phyloP scores from a whole-genome alignment of 805 yeast species.

The Yamadazyma sp. region DNA sequence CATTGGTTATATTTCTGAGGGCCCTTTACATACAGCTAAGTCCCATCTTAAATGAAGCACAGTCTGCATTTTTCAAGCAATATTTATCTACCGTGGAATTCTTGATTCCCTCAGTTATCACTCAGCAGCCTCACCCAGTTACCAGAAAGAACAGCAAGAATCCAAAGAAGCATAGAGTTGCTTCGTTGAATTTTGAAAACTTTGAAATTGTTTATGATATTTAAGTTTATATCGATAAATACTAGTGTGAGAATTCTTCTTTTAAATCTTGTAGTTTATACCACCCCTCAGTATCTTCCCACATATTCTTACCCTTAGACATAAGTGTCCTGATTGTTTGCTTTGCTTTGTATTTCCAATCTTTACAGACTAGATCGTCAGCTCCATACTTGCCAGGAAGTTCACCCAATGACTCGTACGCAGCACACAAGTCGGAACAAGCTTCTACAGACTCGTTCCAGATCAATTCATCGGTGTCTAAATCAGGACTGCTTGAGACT shows the following conservation, averaged over 20 bases:
- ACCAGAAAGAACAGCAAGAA: background rate
- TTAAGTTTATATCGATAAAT: background rate
- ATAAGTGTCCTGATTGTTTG: conserved; percentile 69
- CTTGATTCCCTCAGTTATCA: conserved; percentile 3
- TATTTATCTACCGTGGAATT: background rate
- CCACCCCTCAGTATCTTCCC: conserved; percentile 86
- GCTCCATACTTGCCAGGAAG: conserved; percentile 75
- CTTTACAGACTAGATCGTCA: conserved; percentile 83
- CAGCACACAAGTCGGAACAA: conserved; percentile 76
- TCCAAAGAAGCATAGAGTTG: conserved; percentile 16
- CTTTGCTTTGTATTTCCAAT: conserved; percentile 86
- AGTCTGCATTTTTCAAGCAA: background rate
- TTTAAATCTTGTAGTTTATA: conserved; percentile 56
- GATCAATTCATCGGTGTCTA: conserved; percentile 55
- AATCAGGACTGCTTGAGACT: conserved; percentile 58
- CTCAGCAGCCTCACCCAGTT: background rate
- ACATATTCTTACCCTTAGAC: conserved; percentile 72
- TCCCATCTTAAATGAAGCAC: background rate
- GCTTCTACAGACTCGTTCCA: conserved; percentile 83
- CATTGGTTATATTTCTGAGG: background rate
- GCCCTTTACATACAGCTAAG: background rate
- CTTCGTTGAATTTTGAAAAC: conserved; percentile 25
- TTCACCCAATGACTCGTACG: conserved; percentile 87
- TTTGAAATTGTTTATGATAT: conserved; percentile 23
- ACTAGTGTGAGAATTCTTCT: conserved; percentile 15